phyloP scores from a whole-genome alignment of 192 early-diverging fungal genomes.

The Chytriomyces sp. region DNA sequence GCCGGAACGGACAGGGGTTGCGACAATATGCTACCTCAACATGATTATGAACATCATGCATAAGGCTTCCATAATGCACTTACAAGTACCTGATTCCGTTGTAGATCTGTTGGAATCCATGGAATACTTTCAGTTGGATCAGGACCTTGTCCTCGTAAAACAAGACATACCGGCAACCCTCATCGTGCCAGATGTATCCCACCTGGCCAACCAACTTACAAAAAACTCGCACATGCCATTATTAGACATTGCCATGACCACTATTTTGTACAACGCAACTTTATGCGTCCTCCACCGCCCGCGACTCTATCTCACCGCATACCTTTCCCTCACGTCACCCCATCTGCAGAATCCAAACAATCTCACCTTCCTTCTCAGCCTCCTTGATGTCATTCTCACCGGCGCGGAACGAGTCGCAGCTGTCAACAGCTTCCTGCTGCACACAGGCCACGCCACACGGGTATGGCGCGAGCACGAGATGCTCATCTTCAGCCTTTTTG shows the following conservation, averaged over 20 bases:
- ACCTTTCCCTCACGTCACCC: neutral
- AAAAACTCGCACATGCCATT: neutral
- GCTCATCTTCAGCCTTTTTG: neutral
- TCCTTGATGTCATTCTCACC: neutral
- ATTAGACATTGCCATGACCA: slow-evolving; percentile 5
- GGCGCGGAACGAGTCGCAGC: neutral
- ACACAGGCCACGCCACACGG: too few relatives aligned
- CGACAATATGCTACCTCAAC: neutral
- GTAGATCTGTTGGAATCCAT: neutral
- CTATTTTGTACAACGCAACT: slow-evolving; percentile 8
- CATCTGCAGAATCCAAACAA: neutral
- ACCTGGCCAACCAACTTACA: neutral
- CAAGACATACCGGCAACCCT: neutral
- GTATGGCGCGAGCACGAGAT: slow-evolving; percentile 1
- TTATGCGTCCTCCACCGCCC: slow-evolving; percentile 6
- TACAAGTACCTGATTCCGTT: neutral
- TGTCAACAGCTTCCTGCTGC: neutral
- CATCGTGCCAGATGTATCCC: neutral
- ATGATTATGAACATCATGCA: neutral
- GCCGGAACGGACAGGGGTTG: neutral
- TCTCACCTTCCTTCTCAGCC: neutral
- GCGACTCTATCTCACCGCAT: slow-evolving; percentile 6
- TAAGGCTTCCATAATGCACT: neutral
- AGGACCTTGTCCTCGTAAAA: neutral
- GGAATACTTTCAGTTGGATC: neutral